Conservation (phyloP, 148 eudicot genomes). For the Talinum fruticosum region DNA sequence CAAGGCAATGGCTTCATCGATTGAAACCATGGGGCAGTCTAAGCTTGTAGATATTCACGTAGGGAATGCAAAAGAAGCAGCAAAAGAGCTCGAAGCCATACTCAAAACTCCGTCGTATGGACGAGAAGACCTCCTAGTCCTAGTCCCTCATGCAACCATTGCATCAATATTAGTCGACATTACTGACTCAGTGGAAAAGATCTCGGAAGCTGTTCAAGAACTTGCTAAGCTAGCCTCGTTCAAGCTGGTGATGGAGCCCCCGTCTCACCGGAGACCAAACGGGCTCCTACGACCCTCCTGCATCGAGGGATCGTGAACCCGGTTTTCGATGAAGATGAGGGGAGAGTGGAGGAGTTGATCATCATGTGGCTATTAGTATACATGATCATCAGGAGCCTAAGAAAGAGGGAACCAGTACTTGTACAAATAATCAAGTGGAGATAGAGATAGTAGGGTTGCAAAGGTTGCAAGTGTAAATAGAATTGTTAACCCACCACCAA, state of each 20-base stretch:
- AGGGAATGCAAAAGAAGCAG: slow-evolving; percentile 35
- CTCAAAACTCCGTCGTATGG: slow-evolving; percentile 25
- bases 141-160: slow-evolving; percentile 37
- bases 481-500: not conserved
- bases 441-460: not conserved
- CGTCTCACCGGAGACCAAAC: slow-evolving; percentile 21
- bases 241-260: slow-evolving; percentile 15
- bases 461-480: slow-evolving; percentile 13
- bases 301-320: slow-evolving; percentile 48
- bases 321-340: slow-evolving; percentile 21
- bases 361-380: slow-evolving; percentile 27
- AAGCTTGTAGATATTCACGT: slow-evolving; percentile 28
- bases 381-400: slow-evolving; percentile 11
- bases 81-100: slow-evolving; percentile 34
- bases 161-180: slow-evolving; percentile 41
- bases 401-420: not conserved
- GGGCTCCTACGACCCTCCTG: slow-evolving; percentile 20
- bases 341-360: slow-evolving; percentile 17
- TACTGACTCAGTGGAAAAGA: slow-evolving; percentile 36
- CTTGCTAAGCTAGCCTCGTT: slow-evolving; percentile 48
- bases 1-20: slow-evolving; percentile 40
- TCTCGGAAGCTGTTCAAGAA: slow-evolving; percentile 38
- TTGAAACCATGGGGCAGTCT: slow-evolving; percentile 36
- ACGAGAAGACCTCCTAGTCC: slow-evolving; percentile 28
- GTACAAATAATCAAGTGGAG: slow-evolving; percentile 17